Percentiles rank a stretch among this genome's conserved stretches.
Conservation (phyloP, 768 basidiomycete genomes). For the Myochromella boudieri region DNA sequence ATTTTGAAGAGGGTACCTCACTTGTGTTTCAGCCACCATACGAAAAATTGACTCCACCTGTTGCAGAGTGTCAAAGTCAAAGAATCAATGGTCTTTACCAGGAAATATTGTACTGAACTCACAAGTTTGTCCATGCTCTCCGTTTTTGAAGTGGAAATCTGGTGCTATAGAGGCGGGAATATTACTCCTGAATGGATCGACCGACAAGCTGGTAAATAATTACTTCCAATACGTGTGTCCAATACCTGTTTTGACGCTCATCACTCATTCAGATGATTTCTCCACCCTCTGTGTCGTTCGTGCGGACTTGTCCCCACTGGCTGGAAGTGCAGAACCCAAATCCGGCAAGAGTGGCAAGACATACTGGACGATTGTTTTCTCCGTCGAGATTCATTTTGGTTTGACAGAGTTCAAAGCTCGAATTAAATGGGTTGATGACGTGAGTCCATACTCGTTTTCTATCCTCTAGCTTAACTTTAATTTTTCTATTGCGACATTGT, state of each 20-base stretch:
- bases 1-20: constrained; percentile 64
- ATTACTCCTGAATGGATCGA: constrained; percentile 74
- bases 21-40: neutral
- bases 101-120: constrained; percentile 82
- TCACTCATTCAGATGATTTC: constrained; percentile 51
- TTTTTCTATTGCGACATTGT: neutral
- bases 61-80: constrained; percentile 70
- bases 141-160: constrained; percentile 82
- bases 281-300: constrained; percentile 78
- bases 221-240: neutral
- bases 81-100: constrained; percentile 77
- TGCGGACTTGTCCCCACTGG: constrained; percentile 73
- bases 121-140: constrained; percentile 74
- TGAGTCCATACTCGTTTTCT: constrained; percentile 33
- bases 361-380: constrained; percentile 85
- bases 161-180: constrained; percentile 81
- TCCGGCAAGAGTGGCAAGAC: constrained; percentile 61
- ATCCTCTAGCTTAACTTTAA: neutral
- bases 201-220: constrained; percentile 49
- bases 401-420: constrained; percentile 80
- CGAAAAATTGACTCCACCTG: neutral
- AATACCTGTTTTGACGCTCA: neutral
- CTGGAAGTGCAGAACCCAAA: constrained; percentile 70
- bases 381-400: constrained; percentile 82
- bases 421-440: constrained; percentile 82